Evolutionary conservation across 306 rosid species (phyloP).

Genomic region (Vigna angularis): DNA sequence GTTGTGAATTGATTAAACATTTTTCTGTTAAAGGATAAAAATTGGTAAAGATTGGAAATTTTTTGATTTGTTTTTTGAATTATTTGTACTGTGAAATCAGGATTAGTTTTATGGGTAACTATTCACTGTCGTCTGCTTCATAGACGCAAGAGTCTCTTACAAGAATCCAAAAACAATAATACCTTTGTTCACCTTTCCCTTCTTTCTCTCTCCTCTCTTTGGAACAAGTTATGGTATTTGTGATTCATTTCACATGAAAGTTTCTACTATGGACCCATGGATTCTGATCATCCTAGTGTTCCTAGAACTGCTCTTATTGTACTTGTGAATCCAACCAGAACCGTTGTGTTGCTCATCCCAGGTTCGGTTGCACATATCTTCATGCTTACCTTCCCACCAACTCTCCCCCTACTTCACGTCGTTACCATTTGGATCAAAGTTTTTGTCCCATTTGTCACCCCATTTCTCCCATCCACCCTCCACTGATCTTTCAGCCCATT

Average conservation of each 20-base stretch:
- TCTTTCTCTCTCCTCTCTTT: too few species aligned
- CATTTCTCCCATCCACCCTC: slow-evolving; percentile 92
- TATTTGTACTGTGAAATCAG: slow-evolving; percentile 50
- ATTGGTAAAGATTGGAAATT: neutral
- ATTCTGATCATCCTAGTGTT: too few species aligned
- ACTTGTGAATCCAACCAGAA: slow-evolving; percentile 95
- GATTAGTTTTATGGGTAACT: slow-evolving; percentile 68
- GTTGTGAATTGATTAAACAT: too few species aligned
- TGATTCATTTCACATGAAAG: too few species aligned
- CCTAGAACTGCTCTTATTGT: slow-evolving; percentile 92
- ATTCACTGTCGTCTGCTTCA: too few species aligned
- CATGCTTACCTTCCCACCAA: slow-evolving; percentile 94
- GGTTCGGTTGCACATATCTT: slow-evolving; percentile 89
- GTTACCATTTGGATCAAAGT: slow-evolving; percentile 64
- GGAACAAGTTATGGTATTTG: too few species aligned
- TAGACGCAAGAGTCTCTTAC: too few species aligned
- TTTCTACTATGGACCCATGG: too few species aligned
- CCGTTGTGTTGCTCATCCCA: slow-evolving; percentile 96
- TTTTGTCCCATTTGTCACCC: slow-evolving; percentile 99
- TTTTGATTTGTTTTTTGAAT: neutral
- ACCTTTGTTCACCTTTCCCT: too few species aligned
- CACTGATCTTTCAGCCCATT: slow-evolving; percentile 90
- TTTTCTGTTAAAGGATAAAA: too few species aligned
- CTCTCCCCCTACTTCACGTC: slow-evolving; percentile 95
- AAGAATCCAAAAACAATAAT: too few species aligned